Evolutionary conservation across 208 protist species (phyloP), one percentile per base, ranked within the genome.

Genomic region (Borovskyia barvae): DNA sequence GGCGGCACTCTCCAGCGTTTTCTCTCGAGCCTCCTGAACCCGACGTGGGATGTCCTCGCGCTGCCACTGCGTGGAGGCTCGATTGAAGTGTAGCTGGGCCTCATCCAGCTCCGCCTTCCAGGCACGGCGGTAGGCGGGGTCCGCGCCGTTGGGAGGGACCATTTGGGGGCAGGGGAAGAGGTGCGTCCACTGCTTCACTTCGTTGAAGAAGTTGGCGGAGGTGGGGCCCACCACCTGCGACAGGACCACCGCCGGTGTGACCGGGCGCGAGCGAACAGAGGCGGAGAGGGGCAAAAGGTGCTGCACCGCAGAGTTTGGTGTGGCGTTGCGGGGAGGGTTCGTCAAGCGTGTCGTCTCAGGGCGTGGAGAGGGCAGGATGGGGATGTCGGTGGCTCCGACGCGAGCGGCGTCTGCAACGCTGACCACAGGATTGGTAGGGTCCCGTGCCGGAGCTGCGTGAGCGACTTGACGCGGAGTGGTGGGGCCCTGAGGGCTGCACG

Each of bases 141-240:
- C 72, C 12, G 58, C 43, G 15, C 57, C 73, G 37, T 59, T 77
- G 1, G 28, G 14, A 17, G 73, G 65, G 6, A 56, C 24, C 11
- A 41, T 43, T 45, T 77, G 80, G 2, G 77, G 77, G 1, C 73
- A 71, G 2, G 58, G 56, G 29, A 77, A 70, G 43, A 49, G 37
- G 35, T 70, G 54, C 47, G 40, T 33, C 73, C 77, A 79, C 50
- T 61, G 40, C 54, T 75, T 66, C 25, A 77, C 41, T 52, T 84
- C 77, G 28, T 66, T 53, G 43, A 80, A 75, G 48, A 84, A 75
- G 51, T 59, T 75, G 14, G 58, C 66, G 30, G 68, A 72, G 37
- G 59, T 66, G 8, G 56, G 58, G 29, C 53, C 60, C n/a, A 61
- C 67, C 26, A 66, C 41, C 50, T 77, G 63, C 41, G 45, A 60